These are phyloP conservation scores for Tilletia indica DNA, from an alignment of 1,284 basidiomycete genomes.

Conservation along the genomic window DNA sequence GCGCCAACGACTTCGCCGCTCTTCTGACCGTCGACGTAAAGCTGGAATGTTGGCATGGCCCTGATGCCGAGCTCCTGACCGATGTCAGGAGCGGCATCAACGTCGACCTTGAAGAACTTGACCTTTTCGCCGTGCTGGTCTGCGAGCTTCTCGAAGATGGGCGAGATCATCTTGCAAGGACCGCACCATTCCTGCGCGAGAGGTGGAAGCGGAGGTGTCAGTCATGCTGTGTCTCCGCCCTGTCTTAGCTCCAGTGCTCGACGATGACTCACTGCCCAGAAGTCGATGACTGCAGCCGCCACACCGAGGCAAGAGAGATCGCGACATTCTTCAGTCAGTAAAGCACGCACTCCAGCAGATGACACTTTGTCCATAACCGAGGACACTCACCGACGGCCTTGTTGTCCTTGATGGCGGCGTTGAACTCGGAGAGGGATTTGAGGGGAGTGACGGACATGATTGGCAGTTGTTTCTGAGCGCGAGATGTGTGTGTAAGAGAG, in stretches of 20 bases:
- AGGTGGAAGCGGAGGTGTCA: slow-evolving; percentile 3
- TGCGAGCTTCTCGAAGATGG: slow-evolving; percentile 73
- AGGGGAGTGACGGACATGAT: slow-evolving; percentile 60
- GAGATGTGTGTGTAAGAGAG: too few relatives aligned
- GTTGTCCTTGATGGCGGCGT: slow-evolving; percentile 58
- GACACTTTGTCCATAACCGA: slow-evolving; percentile 12
- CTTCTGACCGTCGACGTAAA: slow-evolving; percentile 70
- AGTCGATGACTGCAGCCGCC: slow-evolving; percentile 49
- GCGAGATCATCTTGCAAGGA: slow-evolving; percentile 71
- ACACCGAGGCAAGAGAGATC: not conserved
- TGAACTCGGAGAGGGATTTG: slow-evolving; percentile 64
- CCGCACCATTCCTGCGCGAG: slow-evolving; percentile 57
- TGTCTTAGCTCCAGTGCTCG: slow-evolving; percentile 27
- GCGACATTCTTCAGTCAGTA: not conserved
- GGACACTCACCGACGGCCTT: not conserved
- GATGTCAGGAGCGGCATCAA: slow-evolving; percentile 57
- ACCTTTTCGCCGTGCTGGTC: slow-evolving; percentile 57
- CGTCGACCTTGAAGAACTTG: slow-evolving; percentile 73
- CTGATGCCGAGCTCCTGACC: slow-evolving; percentile 70
- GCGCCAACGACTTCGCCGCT: slow-evolving; percentile 69
- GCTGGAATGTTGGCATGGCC: slow-evolving; percentile 77
- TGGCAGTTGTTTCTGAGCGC: not conserved
- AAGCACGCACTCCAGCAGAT: slow-evolving; percentile 2
- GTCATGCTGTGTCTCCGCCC: not conserved
- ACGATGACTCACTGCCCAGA: slow-evolving; percentile 39